These are phyloP conservation scores for Senna tora DNA, from an alignment of 306 rosid genomes.

Conservation along the genomic window DNA sequence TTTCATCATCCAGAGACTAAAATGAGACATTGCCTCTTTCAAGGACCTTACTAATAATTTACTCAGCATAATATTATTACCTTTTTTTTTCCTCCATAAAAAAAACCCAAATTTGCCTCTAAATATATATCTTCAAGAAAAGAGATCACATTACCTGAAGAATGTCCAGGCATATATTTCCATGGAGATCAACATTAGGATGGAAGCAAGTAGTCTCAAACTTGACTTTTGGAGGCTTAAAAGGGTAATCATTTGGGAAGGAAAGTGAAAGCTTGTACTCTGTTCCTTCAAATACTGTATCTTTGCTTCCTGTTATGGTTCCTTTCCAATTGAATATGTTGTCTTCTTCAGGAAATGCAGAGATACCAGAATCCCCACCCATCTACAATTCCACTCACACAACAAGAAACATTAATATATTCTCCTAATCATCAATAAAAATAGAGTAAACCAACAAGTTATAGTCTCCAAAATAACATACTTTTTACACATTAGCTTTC, in stretches of 20 bases:
- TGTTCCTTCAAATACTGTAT: conserved; percentile 88
- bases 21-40: no score
- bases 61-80: no score
- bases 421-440: not conserved
- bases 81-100: no score
- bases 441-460: not conserved
- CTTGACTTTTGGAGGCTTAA: conserved; percentile 92
- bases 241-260: conserved; percentile 92
- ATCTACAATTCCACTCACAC: conserved; percentile 50
- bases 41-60: no score
- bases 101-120: no score
- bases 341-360: conserved; percentile 98
- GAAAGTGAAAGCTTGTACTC: conserved; percentile 77
- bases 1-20: no score
- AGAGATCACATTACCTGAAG: conserved; percentile 69
- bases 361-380: conserved; percentile 90
- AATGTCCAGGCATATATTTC: conserved; percentile 95
- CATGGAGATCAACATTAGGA: conserved; percentile 84
- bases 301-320: conserved; percentile 91
- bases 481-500: no score
- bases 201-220: conserved; percentile 87
- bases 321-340: conserved; percentile 97
- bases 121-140: no score
- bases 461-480: not conserved
- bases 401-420: not conserved